phyloP scores from a whole-genome alignment of 208 protist species.

The Acanthamoeba castellanii region DNA sequence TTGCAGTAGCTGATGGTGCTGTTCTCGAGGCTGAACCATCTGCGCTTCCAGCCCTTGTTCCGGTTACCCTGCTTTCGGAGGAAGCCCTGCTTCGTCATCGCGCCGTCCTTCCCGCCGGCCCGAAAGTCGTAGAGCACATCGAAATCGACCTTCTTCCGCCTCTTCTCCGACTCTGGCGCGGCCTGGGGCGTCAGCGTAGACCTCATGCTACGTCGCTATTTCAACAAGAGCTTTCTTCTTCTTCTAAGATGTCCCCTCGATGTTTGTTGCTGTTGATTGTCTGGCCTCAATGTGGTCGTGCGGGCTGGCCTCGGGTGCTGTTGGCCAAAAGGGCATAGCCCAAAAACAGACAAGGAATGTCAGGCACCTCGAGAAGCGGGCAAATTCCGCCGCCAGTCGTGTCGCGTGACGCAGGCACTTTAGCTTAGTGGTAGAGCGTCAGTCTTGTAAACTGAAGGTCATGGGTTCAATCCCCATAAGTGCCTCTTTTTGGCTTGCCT shows the following conservation, averaged over 20 bases:
- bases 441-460: constrained; percentile 52
- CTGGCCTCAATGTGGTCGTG: too few relatives aligned
- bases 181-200: too few relatives aligned
- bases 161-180: neutral
- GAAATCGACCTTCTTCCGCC: neutral
- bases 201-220: too few relatives aligned
- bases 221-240: too few relatives aligned
- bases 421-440: constrained; percentile 49
- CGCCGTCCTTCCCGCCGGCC: neutral
- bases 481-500: constrained; percentile 1
- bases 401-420: neutral
- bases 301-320: too few relatives aligned
- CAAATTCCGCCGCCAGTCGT: too few relatives aligned
- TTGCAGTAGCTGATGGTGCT: constrained; percentile 9
- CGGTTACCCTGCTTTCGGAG: neutral
- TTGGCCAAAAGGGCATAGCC: too few relatives aligned
- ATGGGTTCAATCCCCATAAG: constrained; percentile 51
- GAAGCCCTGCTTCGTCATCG: neutral
- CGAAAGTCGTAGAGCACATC: constrained; percentile 16
- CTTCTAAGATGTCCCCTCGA: too few relatives aligned
- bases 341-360: too few relatives aligned
- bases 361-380: too few relatives aligned
- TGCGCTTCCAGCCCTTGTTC: neutral
- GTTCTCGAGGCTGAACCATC: neutral
- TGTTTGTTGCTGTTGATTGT: too few relatives aligned